Evolutionary conservation across 2,329 filamentous ascomycete genomes (phyloP).

Genomic region (Penicillium griseofulvum): DNA sequence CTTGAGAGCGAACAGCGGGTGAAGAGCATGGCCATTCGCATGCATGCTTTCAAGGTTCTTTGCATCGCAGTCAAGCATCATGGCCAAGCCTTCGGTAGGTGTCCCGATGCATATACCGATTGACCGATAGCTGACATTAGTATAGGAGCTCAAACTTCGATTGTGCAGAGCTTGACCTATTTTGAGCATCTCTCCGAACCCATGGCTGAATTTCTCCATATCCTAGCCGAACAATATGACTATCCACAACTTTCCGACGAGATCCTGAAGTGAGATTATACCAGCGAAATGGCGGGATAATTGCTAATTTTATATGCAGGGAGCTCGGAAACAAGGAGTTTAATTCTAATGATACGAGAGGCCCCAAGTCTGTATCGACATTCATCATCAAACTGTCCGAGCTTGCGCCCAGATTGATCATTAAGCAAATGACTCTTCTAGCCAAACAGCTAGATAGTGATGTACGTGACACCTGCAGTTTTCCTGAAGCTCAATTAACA

Average conservation of each 20-base stretch:
- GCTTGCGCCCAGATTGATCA: constrained; percentile 83
- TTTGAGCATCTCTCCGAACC: constrained; percentile 98
- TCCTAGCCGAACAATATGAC: constrained; percentile 94
- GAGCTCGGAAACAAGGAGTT: constrained; percentile 98
- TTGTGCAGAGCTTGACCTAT: constrained; percentile 95
- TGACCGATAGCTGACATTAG: constrained; percentile 20
- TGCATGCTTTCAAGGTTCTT: constrained; percentile 96
- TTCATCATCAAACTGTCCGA: constrained; percentile 94
- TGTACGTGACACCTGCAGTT: constrained; percentile 46
- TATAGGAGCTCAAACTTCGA: constrained; percentile 88
- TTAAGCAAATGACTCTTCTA: constrained; percentile 94
- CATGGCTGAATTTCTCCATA: constrained; percentile 97
- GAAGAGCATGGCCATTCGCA: constrained; percentile 83
- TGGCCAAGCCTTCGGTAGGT: constrained; percentile 84
- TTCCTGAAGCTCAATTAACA: constrained; percentile 8
- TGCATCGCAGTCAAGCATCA: constrained; percentile 98
- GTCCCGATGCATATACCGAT: neutral
- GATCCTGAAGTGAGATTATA: constrained; percentile 60
- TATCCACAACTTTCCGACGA: constrained; percentile 94
- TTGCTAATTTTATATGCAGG: constrained; percentile 38
- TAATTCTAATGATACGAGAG: constrained; percentile 91
- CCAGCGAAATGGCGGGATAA: constrained; percentile 12
- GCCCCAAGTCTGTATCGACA: constrained; percentile 91
- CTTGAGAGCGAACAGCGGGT: constrained; percentile 90
- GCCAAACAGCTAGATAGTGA: constrained; percentile 96